Percentiles rank a stretch among this genome's conserved stretches.
Evolutionary conservation across 345 rosid species (phyloP).

Genomic region (Euphorbia lathyris): DNA sequence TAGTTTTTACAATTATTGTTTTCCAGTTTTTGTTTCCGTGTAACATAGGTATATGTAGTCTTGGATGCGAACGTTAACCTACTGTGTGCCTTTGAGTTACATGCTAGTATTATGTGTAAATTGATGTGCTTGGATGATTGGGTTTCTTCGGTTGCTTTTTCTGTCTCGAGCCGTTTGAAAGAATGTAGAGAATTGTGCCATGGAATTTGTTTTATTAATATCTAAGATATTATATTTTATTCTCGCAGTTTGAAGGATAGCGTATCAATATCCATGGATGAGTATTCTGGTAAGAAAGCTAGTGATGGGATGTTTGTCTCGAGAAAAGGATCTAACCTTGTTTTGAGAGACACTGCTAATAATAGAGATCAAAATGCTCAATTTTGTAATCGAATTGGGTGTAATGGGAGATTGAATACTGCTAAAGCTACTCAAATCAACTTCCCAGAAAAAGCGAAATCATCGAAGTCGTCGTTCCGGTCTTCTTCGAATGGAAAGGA

Average conservation of each 20-base stretch:
- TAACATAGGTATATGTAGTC: no score
- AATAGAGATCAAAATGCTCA: conserved; percentile 55
- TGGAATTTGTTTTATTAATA: not conserved
- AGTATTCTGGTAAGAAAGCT: conserved; percentile 63
- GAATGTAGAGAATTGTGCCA: not conserved
- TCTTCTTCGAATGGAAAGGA: conserved; percentile 62
- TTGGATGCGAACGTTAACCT: no score
- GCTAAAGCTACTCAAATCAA: conserved; percentile 43
- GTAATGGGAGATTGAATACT: conserved; percentile 55
- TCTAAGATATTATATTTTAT: not conserved
- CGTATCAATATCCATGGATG: conserved; percentile 56
- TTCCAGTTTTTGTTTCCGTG: no score
- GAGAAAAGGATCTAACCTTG: conserved; percentile 50
- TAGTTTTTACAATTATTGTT: no score
- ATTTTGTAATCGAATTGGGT: conserved; percentile 59
- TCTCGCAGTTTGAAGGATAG: conserved; percentile 33
- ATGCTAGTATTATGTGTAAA: not conserved
- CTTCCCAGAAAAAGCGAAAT: conserved; percentile 51
- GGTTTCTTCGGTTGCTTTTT: conserved; percentile 3
- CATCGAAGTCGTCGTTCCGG: conserved; percentile 44
- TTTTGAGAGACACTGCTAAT: conserved; percentile 54
- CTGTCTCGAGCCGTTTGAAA: not conserved
- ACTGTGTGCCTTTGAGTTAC: not conserved
- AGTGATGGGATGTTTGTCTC: conserved; percentile 40
- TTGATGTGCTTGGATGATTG: not conserved